A percentile compares a stretch with the other conserved stretches of the same genome.
Evolutionary conservation across 2,329 filamentous ascomycete genomes (phyloP).

Genomic region (Trichoderma brevicompactum): DNA sequence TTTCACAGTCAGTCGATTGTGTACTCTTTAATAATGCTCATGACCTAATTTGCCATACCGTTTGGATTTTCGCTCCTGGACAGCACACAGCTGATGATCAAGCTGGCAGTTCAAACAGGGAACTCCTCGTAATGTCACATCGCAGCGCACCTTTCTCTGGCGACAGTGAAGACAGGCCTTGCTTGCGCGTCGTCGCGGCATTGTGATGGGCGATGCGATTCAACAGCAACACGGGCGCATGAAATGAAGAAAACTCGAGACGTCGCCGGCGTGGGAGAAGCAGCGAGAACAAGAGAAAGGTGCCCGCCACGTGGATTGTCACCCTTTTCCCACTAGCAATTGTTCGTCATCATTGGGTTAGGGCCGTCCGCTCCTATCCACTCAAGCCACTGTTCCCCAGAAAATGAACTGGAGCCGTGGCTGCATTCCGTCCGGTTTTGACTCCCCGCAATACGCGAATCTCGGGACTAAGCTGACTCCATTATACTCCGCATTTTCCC

Average conservation of each 20-base stretch:
- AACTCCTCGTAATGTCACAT: conserved; percentile 29
- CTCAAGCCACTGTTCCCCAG: conserved; percentile 9
- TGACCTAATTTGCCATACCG: conserved; percentile 12
- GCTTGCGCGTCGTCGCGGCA: conserved; percentile 26
- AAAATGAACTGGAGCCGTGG: neutral
- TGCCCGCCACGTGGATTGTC: neutral
- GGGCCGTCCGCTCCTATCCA: neutral
- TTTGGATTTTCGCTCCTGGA: conserved; percentile 21
- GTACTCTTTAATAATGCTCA: neutral
- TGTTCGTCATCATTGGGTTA: neutral
- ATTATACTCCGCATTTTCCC: conserved; percentile 18
- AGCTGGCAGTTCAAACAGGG: conserved; percentile 32
- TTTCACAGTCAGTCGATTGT: neutral
- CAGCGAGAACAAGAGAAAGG: neutral
- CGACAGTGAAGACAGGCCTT: conserved; percentile 25
- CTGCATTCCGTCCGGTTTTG: neutral
- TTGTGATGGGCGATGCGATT: neutral
- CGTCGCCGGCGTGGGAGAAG: neutral
- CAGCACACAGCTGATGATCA: conserved; percentile 27
- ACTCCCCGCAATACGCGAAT: conserved; percentile 13
- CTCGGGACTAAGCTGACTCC: conserved; percentile 4
- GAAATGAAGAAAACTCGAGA: neutral
- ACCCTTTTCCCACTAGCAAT: conserved; percentile 8
- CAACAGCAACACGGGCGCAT: neutral
- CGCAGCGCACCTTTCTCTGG: conserved; percentile 31